phyloP scores from a whole-genome alignment of 192 early-diverging fungal species.

The Backusella macrospora region DNA sequence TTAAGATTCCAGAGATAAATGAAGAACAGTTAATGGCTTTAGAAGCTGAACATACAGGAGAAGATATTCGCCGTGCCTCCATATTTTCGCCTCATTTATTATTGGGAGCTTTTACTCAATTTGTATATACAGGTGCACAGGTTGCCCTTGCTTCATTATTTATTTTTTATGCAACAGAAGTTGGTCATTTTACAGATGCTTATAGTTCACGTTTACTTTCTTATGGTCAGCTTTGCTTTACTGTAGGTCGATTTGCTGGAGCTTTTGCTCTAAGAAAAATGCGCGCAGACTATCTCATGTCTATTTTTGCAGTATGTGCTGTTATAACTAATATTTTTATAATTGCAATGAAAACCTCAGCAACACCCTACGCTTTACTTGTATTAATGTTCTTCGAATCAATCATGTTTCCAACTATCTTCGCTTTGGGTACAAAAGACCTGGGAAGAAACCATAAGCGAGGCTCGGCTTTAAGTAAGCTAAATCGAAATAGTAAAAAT shows the following conservation, averaged over 20 bases:
- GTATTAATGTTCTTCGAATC: constrained; percentile 39
- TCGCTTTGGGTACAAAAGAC: constrained; percentile 35
- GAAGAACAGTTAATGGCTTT: constrained; percentile 41
- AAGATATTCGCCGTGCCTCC: constrained; percentile 25
- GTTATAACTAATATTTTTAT: constrained; percentile 28
- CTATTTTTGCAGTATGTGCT: constrained; percentile 16
- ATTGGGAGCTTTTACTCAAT: constrained; percentile 32
- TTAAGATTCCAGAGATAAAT: constrained; percentile 43
- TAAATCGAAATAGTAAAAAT: not conserved
- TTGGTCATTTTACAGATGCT: constrained; percentile 23
- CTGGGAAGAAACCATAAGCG: constrained; percentile 37
- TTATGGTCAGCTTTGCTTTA: constrained; percentile 32
- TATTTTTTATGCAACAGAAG: constrained; percentile 33
- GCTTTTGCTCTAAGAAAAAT: constrained; percentile 27
- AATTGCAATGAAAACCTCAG: constrained; percentile 22
- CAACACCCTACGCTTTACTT: constrained; percentile 30
- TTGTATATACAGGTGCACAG: constrained; percentile 41
- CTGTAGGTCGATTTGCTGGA: constrained; percentile 37
- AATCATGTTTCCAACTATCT: constrained; percentile 43
- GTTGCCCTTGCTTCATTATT: constrained; percentile 38
- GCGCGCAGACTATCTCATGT: constrained; percentile 25
- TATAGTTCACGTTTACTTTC: constrained; percentile 28
- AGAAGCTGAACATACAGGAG: constrained; percentile 27
- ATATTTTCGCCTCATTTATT: constrained; percentile 32
- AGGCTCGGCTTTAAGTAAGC: constrained; percentile 31